These are phyloP conservation scores for Vitis vinifera DNA, from an alignment of 164 flowering plant genomes.

Conservation along the genomic window DNA sequence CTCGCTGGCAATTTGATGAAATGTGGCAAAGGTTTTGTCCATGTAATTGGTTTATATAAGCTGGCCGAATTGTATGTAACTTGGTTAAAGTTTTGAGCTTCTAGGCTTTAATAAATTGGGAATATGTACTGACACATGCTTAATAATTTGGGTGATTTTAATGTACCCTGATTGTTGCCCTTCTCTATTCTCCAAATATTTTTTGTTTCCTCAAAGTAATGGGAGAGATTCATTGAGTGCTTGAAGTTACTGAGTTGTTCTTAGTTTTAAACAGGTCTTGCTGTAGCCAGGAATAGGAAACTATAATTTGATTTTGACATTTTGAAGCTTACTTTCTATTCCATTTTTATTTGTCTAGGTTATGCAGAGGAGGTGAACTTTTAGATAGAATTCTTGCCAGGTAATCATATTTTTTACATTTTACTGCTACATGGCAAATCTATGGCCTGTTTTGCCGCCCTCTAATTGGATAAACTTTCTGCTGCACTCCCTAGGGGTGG, in stretches of 20 bases:
- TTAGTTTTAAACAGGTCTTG: background rate
- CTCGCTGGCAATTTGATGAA: too few relatives aligned
- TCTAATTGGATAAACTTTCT: constrained; percentile 1
- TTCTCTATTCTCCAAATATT: too few relatives aligned
- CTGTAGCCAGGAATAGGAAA: background rate
- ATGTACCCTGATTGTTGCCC: too few relatives aligned
- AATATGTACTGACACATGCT: background rate
- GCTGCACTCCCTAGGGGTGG: constrained; percentile 74
- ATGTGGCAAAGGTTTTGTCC: background rate
- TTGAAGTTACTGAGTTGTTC: background rate
- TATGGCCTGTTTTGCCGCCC: constrained; percentile 5
- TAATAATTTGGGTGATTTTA: background rate
- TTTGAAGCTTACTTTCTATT: constrained; percentile 3
- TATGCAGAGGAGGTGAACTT: constrained; percentile 91
- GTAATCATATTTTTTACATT: constrained; percentile 26
- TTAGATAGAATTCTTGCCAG: constrained; percentile 83
- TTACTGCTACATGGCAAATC: background rate
- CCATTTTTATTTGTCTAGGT: constrained; percentile 42
- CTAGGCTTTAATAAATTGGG: too few relatives aligned
- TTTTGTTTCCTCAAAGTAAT: too few relatives aligned
- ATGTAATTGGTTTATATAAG: background rate
- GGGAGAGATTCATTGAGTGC: too few relatives aligned
- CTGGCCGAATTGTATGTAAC: too few relatives aligned
- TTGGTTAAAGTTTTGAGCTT: too few relatives aligned
- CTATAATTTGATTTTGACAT: background rate